phyloP scores from a whole-genome alignment of 148 eudicot species.

The Rhododendron ovatum region DNA sequence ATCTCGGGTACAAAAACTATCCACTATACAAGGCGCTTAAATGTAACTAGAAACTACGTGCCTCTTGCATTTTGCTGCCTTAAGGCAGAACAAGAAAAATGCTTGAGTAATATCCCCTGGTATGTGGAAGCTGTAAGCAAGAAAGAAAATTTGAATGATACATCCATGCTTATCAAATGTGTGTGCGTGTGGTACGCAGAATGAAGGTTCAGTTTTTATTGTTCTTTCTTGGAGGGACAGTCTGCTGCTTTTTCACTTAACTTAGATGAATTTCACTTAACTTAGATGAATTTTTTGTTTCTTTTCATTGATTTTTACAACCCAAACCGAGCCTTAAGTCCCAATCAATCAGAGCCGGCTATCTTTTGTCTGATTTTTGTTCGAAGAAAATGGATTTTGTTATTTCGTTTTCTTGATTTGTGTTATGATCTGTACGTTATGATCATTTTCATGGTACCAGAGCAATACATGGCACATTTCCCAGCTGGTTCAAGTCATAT shows the following conservation, averaged over 20 bases:
- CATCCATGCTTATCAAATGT: background rate
- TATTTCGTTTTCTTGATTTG: background rate
- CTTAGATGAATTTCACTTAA: too few relatives aligned
- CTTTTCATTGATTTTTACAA: background rate
- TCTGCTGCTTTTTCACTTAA: background rate
- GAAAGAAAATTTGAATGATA: background rate
- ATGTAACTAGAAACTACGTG: background rate
- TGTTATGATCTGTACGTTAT: background rate
- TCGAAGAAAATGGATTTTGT: background rate
- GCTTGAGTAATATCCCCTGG: background rate
- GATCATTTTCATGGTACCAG: slow-evolving; percentile 33
- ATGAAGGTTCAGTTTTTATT: background rate
- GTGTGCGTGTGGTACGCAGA: background rate
- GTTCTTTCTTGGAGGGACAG: background rate
- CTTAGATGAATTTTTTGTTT: background rate
- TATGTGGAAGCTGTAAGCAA: background rate
- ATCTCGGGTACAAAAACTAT: background rate
- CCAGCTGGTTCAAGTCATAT: slow-evolving; percentile 79
- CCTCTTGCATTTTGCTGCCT: background rate
- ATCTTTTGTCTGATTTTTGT: background rate
- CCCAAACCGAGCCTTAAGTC: background rate
- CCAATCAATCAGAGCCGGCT: background rate
- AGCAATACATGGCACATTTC: slow-evolving; percentile 57
- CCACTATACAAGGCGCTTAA: background rate
- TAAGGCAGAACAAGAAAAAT: background rate